Percentiles rank a stretch among this genome's conserved stretches.
These are phyloP conservation scores for Dillenia suffruticosa DNA, from an alignment of 164 flowering plant species.

Conservation along the genomic window DNA sequence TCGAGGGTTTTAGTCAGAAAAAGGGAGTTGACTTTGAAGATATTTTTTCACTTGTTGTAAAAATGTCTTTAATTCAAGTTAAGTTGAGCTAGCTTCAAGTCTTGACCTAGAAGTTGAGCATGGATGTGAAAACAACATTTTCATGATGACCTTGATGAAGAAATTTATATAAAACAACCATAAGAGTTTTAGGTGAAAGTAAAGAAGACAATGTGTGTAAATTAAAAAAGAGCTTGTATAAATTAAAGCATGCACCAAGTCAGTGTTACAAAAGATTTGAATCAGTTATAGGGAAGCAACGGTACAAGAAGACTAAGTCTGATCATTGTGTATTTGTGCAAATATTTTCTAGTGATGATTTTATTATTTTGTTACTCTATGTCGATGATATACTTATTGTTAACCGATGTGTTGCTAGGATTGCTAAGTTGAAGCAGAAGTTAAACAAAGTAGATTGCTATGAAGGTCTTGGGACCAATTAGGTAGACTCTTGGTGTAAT, in stretches of 20 bases:
- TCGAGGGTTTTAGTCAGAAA: not conserved
- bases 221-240: not conserved
- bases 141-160: slow-evolving; percentile 3
- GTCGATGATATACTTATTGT: no score
- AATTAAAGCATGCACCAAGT: not conserved
- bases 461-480: no score
- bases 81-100: not conserved
- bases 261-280: not conserved
- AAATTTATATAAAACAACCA: not conserved
- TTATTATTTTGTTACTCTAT: not conserved
- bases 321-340: not conserved
- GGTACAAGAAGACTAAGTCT: not conserved
- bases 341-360: not conserved
- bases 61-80: not conserved
- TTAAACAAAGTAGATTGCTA: no score
- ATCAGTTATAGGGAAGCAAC: not conserved
- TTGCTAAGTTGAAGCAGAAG: no score
- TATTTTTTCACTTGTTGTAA: not conserved
- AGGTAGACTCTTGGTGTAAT: no score
- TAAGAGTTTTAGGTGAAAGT: not conserved
- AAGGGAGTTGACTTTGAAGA: not conserved
- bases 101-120: not conserved
- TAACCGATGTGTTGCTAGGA: no score
- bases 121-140: not conserved
- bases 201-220: not conserved